Evolutionary conservation across 805 yeast genomes (phyloP), one percentile per base, ranked within the genome.

Genomic region (Teunomyces atbi): DNA sequence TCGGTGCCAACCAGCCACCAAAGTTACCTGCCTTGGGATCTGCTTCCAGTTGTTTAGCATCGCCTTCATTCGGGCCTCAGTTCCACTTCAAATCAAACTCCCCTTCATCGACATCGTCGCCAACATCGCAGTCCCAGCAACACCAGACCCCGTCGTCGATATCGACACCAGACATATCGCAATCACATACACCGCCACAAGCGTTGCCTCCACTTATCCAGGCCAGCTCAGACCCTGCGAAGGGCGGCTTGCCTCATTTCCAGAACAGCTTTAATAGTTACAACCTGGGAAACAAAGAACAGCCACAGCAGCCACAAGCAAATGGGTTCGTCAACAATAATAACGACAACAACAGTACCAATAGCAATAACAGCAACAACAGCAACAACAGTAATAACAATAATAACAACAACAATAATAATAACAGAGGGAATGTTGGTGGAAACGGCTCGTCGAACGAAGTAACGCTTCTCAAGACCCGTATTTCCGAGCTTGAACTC

Each of bases 401-500:
- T 19, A 42, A 45, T 28, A 18, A 46, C 42, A 37, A 40, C 15
- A 33, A 36, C 7, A 33, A 46, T 19, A 38, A 28, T 33, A 16
- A 19, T 48, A 33, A 47, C 28, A 20, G 23, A 21, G 39, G 41
- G 15, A 45, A 45, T 35, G 33, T 15, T 30, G 39, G 28, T 19
- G 21, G 39, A 11, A 36, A 7, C 39, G 12, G 21, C n/a, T 33
- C 36, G n/a, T 41, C 23, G 16, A 68, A 68, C 50, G 74, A 69
- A 52, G 55, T 64, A 11, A 68, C 73, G 20, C 56, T 65, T 20
- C 68, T 91, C 51, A 80, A 81, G 52, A 88, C 96, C 0, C 75
- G 95, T 48, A 88, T 91, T 18, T 81, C 86, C 10, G 98, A 92
- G 62, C 76, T 92, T 50, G 98, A 92, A 62, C 73, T 91, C 36